Base-by-base conservation (phyloP, 148 eudicot species). In the Cornus controversa region DNA sequence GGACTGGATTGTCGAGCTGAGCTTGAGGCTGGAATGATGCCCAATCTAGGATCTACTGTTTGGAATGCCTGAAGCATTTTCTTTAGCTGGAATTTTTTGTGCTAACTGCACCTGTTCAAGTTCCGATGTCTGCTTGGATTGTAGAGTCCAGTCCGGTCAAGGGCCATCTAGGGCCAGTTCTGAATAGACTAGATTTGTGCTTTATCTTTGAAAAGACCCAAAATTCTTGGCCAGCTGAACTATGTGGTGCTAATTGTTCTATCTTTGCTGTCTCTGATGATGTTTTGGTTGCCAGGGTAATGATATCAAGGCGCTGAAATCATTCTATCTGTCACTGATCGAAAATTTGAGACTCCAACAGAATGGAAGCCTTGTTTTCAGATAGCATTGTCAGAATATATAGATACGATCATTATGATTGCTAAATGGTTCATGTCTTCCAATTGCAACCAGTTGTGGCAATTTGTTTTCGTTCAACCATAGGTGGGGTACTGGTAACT, bases 341-440 rank as follows among this genome's bases (percentile, higher is more conserved):
- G 98, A 90, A 75, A 91, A 82, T 66, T 79, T 96, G 84, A 93
- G 93, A 88, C 89, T 72, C 29, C 93, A 86, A 70, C 97, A 93
- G 75, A 96, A 96, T 75, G 98, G 99, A 82, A 93, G 98, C 84
- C 90, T 90, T 70, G 98, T 90, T 78, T 91, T 88, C 93, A 91
- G 98, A 96, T 96, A 96, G 90, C 97, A 89, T 83, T 70, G 16
- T 68, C 26, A 42, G 47, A 26, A 47, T 25, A 75, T 69, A 34
- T 22, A 20, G 72, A 13, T 45, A 58, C 65, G 60, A 67, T 40
- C 28, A 27, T 25, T 60, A 60, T 63, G 29, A 58, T 26, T 81
- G 83, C 79, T 82, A 14, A 13, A 81, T 64, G 70, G 76, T 73
- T 71, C 75, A 27, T 77, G 72, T 67, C 77, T 54, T 75, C 83